Evolutionary conservation across 805 yeast genomes (phyloP), one percentile per base, ranked within the genome.

Genomic region (Lipomyces mesembrius): DNA sequence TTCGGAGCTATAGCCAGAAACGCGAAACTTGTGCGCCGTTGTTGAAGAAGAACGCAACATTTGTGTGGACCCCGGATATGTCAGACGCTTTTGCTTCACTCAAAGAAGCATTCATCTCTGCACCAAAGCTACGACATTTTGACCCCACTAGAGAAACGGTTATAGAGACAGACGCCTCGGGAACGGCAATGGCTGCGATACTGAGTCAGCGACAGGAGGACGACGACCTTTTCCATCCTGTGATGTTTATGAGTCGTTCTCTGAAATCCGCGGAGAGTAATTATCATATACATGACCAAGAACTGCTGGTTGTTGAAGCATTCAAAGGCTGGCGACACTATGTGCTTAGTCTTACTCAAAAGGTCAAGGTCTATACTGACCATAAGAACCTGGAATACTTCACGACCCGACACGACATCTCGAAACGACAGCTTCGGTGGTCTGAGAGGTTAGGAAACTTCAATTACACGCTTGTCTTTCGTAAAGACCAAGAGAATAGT

Each of bases 111-210:
- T 46, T 59, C 56, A 17, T 25, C 7, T 39, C 61, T 2, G 61
- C 55, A 12, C 53, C 60, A 8, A 27, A 37, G 25, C 57, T 57
- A 8, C 27, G 46, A 27, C 52, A 57, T 20, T 57, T 57, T 20
- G 57, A 57, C 52, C 46, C 51, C 17, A 27, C 32, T 2, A 20
- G 8, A 57, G 49, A 35, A 20, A 39, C 60, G 25, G n/a, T 57
- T 3, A 20, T 57, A 11, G 57, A 57, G 32, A 57, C 60, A 17
- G 60, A 57, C 14, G 60, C 60, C 12, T 57, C 60, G 29, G 60
- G 43, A 2, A 25, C 27, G n/a, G 11, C 49, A 4, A 37, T 49
- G 5, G 62, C 49, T 12, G 62, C 32, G 17, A 37, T 60, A 20
- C 27, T 60, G 9, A 32, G 32, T 32, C 62, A 60, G 46, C 51